A percentile compares a stretch with the other conserved stretches of the same genome.
Conservation (phyloP, 768 basidiomycete species). For the Rhizopogon vulgaris region DNA sequence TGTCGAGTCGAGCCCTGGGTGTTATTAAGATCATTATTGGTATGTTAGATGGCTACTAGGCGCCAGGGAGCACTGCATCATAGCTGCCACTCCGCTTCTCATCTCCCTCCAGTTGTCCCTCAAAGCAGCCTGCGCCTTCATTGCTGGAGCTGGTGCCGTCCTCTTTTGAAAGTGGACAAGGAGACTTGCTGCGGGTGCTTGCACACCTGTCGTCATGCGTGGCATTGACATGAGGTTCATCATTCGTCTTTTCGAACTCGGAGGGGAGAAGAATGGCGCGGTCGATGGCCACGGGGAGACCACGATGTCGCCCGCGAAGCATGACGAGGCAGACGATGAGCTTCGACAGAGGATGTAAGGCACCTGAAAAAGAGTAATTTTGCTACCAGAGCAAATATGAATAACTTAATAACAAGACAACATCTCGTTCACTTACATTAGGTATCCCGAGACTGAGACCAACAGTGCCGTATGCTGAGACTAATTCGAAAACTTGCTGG, state of each 20-base stretch:
- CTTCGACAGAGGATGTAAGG: slow-evolving; percentile 77
- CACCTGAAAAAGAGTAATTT: slow-evolving; percentile 77
- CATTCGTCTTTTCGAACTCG: slow-evolving; percentile 41
- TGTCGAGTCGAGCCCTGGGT: no score
- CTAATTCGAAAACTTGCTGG: slow-evolving; percentile 70
- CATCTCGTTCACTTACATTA: slow-evolving; percentile 40
- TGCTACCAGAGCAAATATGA: slow-evolving; percentile 37
- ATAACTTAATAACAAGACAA: neutral
- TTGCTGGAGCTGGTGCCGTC: neutral
- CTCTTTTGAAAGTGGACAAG: neutral
- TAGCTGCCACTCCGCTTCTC: neutral
- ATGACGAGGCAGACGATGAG: slow-evolving; percentile 84
- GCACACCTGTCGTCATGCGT: slow-evolving; percentile 9
- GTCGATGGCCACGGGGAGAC: slow-evolving; percentile 82
- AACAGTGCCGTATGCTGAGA: slow-evolving; percentile 84
- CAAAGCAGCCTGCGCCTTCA: neutral
- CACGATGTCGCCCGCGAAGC: slow-evolving; percentile 90
- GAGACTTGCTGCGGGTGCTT: neutral
- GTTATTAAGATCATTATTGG: neutral
- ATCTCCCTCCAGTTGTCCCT: neutral
- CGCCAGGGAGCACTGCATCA: neutral
- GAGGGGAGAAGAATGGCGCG: slow-evolving; percentile 77
- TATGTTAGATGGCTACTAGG: neutral
- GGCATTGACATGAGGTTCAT: slow-evolving; percentile 4
- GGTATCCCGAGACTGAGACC: slow-evolving; percentile 88